These are phyloP conservation scores for Sporothrix sp. DNA, from an alignment of 2,329 filamentous ascomycete genomes.

Conservation along the genomic window DNA sequence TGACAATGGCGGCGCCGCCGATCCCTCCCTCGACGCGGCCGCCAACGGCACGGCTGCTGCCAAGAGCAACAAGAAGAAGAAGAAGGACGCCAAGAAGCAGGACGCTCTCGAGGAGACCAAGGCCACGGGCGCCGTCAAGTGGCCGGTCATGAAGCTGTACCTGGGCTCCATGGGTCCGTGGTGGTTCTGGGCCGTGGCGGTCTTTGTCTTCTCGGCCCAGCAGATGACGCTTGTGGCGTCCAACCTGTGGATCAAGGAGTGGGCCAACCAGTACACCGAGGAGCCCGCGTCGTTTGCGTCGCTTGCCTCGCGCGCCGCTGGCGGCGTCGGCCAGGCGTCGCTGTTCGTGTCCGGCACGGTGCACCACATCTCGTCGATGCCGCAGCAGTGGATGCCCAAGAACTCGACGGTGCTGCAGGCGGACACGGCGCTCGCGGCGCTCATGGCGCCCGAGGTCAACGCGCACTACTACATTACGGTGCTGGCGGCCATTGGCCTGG, in stretches of 20 bases:
- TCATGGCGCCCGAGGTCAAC: slow-evolving; percentile 50
- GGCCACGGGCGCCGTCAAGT: slow-evolving; percentile 77
- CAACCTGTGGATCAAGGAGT: slow-evolving; percentile 89
- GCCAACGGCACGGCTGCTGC: slow-evolving; percentile 26
- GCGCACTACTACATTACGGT: slow-evolving; percentile 73
- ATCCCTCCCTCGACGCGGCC: slow-evolving; percentile 36
- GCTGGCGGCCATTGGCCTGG: slow-evolving; percentile 69
- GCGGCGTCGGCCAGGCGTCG: not conserved
- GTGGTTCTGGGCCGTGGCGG: slow-evolving; percentile 83
- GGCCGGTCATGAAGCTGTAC: slow-evolving; percentile 78
- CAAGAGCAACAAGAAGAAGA: slow-evolving; percentile 57
- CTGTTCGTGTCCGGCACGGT: slow-evolving; percentile 6
- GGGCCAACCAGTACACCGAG: slow-evolving; percentile 79
- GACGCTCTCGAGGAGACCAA: slow-evolving; percentile 64
- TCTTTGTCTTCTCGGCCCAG: slow-evolving; percentile 66
- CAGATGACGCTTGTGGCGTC: slow-evolving; percentile 80
- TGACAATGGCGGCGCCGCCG: slow-evolving; percentile 40
- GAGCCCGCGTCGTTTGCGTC: slow-evolving; percentile 10
- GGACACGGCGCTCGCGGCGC: slow-evolving; percentile 20
- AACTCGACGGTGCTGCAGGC: slow-evolving; percentile 31
- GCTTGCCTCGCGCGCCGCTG: not conserved
- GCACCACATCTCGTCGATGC: not conserved
- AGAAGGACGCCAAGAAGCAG: slow-evolving; percentile 39
- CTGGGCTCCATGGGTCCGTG: slow-evolving; percentile 85
- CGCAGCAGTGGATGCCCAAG: slow-evolving; percentile 15